Base-by-base conservation (phyloP, 306 rosid species). In the Quercus aquifolioides region DNA sequence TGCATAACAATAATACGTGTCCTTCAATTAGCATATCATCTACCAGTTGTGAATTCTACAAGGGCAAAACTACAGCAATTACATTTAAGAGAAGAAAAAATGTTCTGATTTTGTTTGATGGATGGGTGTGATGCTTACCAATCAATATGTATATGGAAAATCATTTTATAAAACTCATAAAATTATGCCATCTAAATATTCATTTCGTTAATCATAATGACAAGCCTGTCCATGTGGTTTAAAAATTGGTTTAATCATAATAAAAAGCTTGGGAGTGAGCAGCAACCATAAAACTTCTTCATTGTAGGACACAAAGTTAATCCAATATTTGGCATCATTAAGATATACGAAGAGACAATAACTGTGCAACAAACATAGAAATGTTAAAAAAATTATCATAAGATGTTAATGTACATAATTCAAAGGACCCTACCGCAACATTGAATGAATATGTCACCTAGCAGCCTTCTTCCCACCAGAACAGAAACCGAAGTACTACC, bases 401-500 rank as follows among this genome's bases (percentile, higher is more conserved):
- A 81, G 90, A 93, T 91, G 87, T 85, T 77, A 88, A 84, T 78
- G 90, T 89, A 91, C 88, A 81, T 85, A 87, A 89, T 87, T 86
- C 74, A 85, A 81, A 68, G 82, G 88, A 80, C 76, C 84, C 76
- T 71, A 84, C 86, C 86, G 56, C 74, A 54, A 63, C 76, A 78
- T 30, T 38, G 79, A 84, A 83, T 87, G 84, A 89, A 86, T 84
- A 57, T 7, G 19, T 92, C 84, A 90, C 55, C 83, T 88, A 55
- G 85, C 82, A 64, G 97, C 93, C 78, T 91, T 93, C 93, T 92
- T 90, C 84, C 94, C 98, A 26, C 75, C 87, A 5, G 91, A 69
- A 70, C 43, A 38, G 43, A 38, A 38, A 7, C 43, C 10, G 10
- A 38, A 38, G 2, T 38, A 38, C 43, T 6, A 38, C 2, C 10